Conservation (phyloP, 2,329 filamentous ascomycete genomes). For the Leptographium lundbergii region DNA sequence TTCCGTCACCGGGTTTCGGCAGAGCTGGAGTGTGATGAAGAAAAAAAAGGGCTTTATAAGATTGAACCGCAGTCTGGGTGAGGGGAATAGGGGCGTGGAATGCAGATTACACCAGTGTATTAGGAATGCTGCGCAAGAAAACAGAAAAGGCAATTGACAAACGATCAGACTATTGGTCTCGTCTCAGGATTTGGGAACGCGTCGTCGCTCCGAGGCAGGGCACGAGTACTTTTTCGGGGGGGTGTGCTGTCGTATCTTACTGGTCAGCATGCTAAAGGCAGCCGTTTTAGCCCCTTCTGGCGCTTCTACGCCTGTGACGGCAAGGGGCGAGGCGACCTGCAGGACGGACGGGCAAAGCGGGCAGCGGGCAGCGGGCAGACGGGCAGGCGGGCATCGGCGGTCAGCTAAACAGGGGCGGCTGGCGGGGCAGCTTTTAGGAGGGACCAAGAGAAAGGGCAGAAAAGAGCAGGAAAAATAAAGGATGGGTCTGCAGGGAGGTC, state of each 20-base stretch:
- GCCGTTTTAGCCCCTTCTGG: neutral
- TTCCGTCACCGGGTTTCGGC: neutral
- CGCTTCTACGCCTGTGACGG: slow-evolving; percentile 1
- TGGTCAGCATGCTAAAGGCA: no score
- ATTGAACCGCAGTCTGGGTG: neutral
- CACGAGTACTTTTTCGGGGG: no score
- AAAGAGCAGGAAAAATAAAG: neutral
- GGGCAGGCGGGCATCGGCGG: slow-evolving; percentile 1
- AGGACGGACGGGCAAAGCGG: slow-evolving; percentile 5
- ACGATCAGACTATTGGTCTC: neutral
- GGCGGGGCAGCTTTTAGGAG: neutral
- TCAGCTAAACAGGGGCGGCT: neutral
- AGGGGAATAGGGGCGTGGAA: neutral
- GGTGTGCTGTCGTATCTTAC: neutral
- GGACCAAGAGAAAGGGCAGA: no score
- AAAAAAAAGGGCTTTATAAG: neutral
- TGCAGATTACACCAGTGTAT: neutral
- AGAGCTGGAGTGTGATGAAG: neutral
- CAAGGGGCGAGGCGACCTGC: slow-evolving; percentile 13
- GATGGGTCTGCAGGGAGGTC: neutral
- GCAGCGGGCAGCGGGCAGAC: neutral
- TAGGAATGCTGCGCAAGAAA: neutral
- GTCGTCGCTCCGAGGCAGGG: no score
- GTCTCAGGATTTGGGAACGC: no score
- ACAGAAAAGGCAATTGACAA: neutral